Base-by-base conservation (phyloP, 2,329 filamentous ascomycete species). In the Hymenoscyphus albidus region DNA sequence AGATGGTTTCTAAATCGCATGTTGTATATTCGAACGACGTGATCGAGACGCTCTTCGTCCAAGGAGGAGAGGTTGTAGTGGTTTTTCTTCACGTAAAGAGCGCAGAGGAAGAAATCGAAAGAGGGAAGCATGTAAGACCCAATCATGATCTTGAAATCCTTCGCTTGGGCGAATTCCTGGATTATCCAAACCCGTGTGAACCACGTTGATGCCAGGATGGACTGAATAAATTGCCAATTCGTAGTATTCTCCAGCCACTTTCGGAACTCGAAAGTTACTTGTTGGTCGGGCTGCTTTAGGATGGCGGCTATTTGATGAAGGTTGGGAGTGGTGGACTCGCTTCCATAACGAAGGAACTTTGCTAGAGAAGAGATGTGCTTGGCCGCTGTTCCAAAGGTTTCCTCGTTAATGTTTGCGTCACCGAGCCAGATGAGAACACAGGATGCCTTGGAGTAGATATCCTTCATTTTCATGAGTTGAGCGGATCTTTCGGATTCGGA, bases 381-480 rank as follows among this genome's bases (percentile, higher is more conserved):
- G 14, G 3, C 13, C 13, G 48, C 44, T 22, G 18, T 14, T 27
- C 38, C 10, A 32, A 62, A 62, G 1, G 27, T n/a, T 5, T 54
- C 32, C 10, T 55, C 6, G n/a, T 35, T 18, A 9, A 55, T 27
- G 2, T 62, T n/a, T 6, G 18, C 12, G 10, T 56, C 59, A 5
- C 59, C 59, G 3, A 62, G 48, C 59, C 59, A 62, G 14, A 55
- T 62, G 1, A 62, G 27, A 2, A 62, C 59, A n/a, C 48, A n/a
- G 16, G 18, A 7, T 18, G 59, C 44, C 22, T 39, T 27, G 7
- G 59, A 56, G 32, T 56, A 62, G 7, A 62, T 62, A 10, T 56
- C 31, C 14, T 56, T 39, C 62, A 64, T 64, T 14, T 54, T 42
- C 18, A 32, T 48, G n/a, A 48, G 22, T 55, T 56, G 55, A 12